Evolutionary conservation across 164 flowering plant genomes (phyloP), one percentile per base, ranked within the genome.

Genomic region (Akebia trifoliata): DNA sequence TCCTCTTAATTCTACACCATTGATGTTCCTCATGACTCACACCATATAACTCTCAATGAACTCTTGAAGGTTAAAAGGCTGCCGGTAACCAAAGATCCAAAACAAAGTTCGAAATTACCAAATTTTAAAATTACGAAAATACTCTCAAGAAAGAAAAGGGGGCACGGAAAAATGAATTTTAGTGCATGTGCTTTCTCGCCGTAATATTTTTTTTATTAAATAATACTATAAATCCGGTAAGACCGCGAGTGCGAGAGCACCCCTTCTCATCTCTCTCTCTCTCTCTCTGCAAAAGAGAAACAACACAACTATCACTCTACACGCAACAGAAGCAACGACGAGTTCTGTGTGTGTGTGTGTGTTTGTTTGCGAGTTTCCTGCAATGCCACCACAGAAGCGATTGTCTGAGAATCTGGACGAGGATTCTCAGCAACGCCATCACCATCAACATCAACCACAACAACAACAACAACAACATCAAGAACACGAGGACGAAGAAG

Each of bases 331-430:
- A 8, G 6, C 22, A 50, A 26, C 17, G 56, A 34, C n/a, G 15
- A 30, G 12, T 26, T 29, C 29, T 50, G n/a, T 20, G 35, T 21
- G 40, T 24, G 45, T 36, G 44, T 50, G 6, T 14, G 20, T 14
- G 1, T 10, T 6, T 8, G 32, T 55, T 18, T 26, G 21, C 21
- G 34, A 26, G 39, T 40, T 28, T 10, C 30, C 28, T 37, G 39
- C 56, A 60, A 66, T 66, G 78, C 72, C 78, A 40, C 69, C 73
- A 5, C 71, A 69, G 40, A 75, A 66, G 64, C 63, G 76, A 12
- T 50, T 69, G 14, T 46, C 31, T 26, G 67, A 69, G 18, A 30
- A 44, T 58, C 53, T 44, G 9, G 64, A 63, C 14, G 74, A 62
- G 30, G 69, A 64, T 44, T 58, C 67, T 30, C 50, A 9, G 24